Evolutionary conservation across 257 asterid genomes (phyloP), one percentile per base, ranked within the genome.

Genomic region (Nicotiana otophora): DNA sequence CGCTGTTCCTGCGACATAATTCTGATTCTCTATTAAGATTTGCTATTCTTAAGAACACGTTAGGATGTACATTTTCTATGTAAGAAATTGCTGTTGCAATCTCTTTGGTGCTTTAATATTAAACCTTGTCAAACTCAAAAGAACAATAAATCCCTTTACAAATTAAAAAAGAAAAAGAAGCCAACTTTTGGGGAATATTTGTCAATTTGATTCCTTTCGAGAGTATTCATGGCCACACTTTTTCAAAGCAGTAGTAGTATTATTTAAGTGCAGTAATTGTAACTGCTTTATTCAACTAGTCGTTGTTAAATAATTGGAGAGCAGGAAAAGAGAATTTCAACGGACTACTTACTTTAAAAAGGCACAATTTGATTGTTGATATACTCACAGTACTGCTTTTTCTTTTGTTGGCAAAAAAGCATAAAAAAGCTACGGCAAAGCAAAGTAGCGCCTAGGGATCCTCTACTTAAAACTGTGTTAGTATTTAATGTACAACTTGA

Each of bases 391-490:
- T 3, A 85, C 82, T 57, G 42, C 85, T 63, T 85, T 74, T 23
- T 48, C 80, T 63, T 84, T 66, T 77, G 85, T 65, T 83, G 48
- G 83, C 87, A 77, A 82, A 68, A 89, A 89, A 87, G 87, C 88
- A 88, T 82, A 84, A 84, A 85, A 53, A 81, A 79, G 9, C 9
- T 23, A 3, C 3, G 34, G 10, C 68, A 85, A 83, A 82, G 86
- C 84, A 87, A 81, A 87, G 80, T 77, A 76, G 78, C 6, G 82
- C 87, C 82, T 87, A 51, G 90, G 90, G 90, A 90, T 90, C 88
- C 86, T 48, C 15, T 10, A 7, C 20, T 14, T 26, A 74, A 23
- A 74, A 48, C 62, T 42, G 51, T 8, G 9, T 42, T 42, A 48
- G 62, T 70, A 23, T 5, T 69, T 39, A 46, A 46, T 72, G 33